Base-by-base conservation (phyloP, 805 yeast species). In the Teunomyces stri region DNA sequence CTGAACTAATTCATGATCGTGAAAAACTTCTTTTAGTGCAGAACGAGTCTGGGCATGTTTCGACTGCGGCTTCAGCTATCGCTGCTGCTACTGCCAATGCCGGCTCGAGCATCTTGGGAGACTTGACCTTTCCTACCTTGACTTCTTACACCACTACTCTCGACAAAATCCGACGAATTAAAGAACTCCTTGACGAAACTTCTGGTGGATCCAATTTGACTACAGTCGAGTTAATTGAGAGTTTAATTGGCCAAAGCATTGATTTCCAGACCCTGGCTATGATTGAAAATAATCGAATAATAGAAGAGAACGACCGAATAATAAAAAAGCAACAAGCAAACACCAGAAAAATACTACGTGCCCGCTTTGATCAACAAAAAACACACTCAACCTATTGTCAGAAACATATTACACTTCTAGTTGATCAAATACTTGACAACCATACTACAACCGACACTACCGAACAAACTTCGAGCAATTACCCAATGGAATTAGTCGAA, bases 281-380 rank as follows among this genome's bases (percentile, higher is more conserved):
- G 40, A 37, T 37, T 9, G 40, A 37, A n/a, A 37, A 37, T 27
- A 37, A 21, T 15, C 40, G 40, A 22, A 37, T 37, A 28, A 35
- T 44, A 22, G 49, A 46, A 27, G 42, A 37, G n/a, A 37, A 13
- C 29, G 40, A 37, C 28, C 28, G 41, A 12, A 33, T 49, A 28
- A 45, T 49, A 15, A 25, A 36, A 18, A 33, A 40, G 29, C 51
- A 45, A 10, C 44, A 39, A 38, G 44, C 35, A 12, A 45, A 35
- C 33, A 30, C 33, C 18, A 37, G 42, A 16, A 33, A 42, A 25
- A 44, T 46, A 13, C 11, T 34, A 18, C 47, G 46, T 33, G 40
- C 36, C 42, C 44, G 33, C 15, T 13, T 34, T 20, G 36, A 40
- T 15, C 35, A 45, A 16, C 38, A 25, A 11, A 27, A 38, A 21